Conservation (phyloP, 2,329 filamentous ascomycete genomes). For the Pseudocercospora vitis region DNA sequence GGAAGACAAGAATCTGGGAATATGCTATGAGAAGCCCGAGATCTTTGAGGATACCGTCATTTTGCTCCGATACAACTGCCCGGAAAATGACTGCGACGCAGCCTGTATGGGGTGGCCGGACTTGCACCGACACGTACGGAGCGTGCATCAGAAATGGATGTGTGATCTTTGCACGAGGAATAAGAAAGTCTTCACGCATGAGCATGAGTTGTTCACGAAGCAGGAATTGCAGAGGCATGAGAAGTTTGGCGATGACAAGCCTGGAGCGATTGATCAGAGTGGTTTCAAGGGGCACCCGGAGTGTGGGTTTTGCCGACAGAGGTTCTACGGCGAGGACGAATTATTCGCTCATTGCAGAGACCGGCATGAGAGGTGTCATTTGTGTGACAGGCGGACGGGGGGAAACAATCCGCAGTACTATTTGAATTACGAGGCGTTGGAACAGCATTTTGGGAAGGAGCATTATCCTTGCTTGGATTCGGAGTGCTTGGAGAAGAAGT, state of each 20-base stretch:
- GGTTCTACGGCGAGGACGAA: constrained; percentile 96
- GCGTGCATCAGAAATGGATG: constrained; percentile 81
- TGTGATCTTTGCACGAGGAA: constrained; percentile 87
- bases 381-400: constrained; percentile 72
- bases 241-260: constrained; percentile 84
- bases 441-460: constrained; percentile 81
- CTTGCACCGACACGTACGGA: constrained; percentile 77
- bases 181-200: constrained; percentile 98
- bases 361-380: constrained; percentile 91
- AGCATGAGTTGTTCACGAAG: constrained; percentile 86
- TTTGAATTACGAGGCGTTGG: constrained; percentile 80
- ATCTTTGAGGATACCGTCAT: constrained; percentile 90
- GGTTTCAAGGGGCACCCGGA: constrained; percentile 95
- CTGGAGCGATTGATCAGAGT: constrained; percentile 85
- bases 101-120: constrained; percentile 81
- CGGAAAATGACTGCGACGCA: constrained; percentile 78
- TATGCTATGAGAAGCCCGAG: constrained; percentile 83
- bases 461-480: constrained; percentile 82
- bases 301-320: constrained; percentile 85
- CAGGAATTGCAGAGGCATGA: constrained; percentile 84
- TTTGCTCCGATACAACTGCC: constrained; percentile 90
- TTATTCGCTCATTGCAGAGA: constrained; percentile 90
- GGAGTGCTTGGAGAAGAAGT: constrained; percentile 95
- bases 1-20: constrained; percentile 81
- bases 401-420: constrained; percentile 82